Evolutionary conservation across 2,329 filamentous ascomycete genomes (phyloP).

Genomic region (Apiospora hydei): DNA sequence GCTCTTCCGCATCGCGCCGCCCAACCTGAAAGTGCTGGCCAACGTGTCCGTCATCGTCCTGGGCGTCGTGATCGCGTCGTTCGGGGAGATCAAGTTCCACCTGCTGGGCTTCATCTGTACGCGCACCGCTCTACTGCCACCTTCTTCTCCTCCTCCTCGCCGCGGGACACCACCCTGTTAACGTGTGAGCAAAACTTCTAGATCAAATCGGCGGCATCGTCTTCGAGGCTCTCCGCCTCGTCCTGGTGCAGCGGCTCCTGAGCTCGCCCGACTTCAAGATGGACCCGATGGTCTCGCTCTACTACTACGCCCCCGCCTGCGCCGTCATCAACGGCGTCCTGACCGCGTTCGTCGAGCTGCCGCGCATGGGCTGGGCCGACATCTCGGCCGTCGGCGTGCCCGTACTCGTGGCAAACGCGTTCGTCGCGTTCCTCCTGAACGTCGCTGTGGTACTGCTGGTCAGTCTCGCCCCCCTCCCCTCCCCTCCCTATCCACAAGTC

Average conservation of each 20-base stretch:
- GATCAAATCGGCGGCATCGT: slow-evolving; percentile 79
- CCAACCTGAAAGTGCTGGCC: slow-evolving; percentile 53
- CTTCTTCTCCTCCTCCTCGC: neutral
- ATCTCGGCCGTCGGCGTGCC: slow-evolving; percentile 70
- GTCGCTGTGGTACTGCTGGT: slow-evolving; percentile 86
- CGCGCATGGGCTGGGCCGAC: slow-evolving; percentile 69
- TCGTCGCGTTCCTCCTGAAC: slow-evolving; percentile 81
- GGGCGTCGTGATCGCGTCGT: slow-evolving; percentile 60
- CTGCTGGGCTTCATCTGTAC: slow-evolving; percentile 64
- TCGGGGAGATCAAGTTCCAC: slow-evolving; percentile 75
- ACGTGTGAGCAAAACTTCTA: neutral
- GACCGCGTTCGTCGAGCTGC: slow-evolving; percentile 73
- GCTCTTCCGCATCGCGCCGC: slow-evolving; percentile 61
- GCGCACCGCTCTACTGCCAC: neutral
- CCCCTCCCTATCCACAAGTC: too few relatives aligned
- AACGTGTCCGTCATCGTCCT: slow-evolving; percentile 62
- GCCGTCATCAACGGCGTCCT: slow-evolving; percentile 81
- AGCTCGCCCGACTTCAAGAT: slow-evolving; percentile 83
- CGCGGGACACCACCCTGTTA: neutral
- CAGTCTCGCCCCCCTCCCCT: slow-evolving; percentile 52
- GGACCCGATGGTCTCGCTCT: slow-evolving; percentile 86
- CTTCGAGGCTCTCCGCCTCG: slow-evolving; percentile 82
- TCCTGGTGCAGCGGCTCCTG: slow-evolving; percentile 87
- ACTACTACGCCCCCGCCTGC: slow-evolving; percentile 89
- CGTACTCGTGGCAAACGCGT: slow-evolving; percentile 74